These are phyloP conservation scores for Ogataea paraovalis DNA, from an alignment of 805 yeast species.

Conservation along the genomic window DNA sequence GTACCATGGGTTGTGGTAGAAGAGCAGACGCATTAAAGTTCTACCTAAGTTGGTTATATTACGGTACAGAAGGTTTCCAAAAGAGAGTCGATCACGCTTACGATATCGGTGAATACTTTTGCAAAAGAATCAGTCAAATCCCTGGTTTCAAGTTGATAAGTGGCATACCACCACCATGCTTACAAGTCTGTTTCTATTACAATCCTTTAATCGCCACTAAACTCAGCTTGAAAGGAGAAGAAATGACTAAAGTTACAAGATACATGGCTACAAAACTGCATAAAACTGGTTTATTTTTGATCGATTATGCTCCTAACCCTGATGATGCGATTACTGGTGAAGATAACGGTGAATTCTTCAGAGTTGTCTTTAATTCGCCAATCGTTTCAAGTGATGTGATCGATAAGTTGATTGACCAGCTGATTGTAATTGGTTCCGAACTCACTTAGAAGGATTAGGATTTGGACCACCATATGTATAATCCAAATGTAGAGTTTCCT, in stretches of 20 bases:
- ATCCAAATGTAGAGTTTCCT: not conserved
- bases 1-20: conserved; percentile 91
- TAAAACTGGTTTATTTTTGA: conserved; percentile 58
- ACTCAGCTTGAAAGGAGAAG: conserved; percentile 26
- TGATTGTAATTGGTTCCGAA: conserved; percentile 34
- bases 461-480: too few relatives aligned
- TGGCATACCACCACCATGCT: conserved; percentile 62
- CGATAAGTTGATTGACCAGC: conserved; percentile 40
- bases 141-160: conserved; percentile 55
- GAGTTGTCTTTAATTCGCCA: conserved; percentile 82
- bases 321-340: conserved; percentile 37
- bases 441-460: not conserved
- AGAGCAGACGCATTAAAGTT: conserved; percentile 78
- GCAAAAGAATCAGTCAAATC: conserved; percentile 34
- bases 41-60: conserved; percentile 78
- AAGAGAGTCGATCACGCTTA: conserved; percentile 71
- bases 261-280: conserved; percentile 58
- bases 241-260: conserved; percentile 56
- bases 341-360: conserved; percentile 69
- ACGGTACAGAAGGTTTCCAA: conserved; percentile 64
- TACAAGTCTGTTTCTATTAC: conserved; percentile 81
- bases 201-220: conserved; percentile 33
- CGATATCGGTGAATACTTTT: conserved; percentile 59
- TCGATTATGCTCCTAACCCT: conserved; percentile 75
- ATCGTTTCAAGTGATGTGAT: conserved; percentile 40